A percentile compares a stretch with the other conserved stretches of the same genome.
These are phyloP conservation scores for Beauveria sp. DNA, from an alignment of 2,329 filamentous ascomycete genomes.

Conservation along the genomic window DNA sequence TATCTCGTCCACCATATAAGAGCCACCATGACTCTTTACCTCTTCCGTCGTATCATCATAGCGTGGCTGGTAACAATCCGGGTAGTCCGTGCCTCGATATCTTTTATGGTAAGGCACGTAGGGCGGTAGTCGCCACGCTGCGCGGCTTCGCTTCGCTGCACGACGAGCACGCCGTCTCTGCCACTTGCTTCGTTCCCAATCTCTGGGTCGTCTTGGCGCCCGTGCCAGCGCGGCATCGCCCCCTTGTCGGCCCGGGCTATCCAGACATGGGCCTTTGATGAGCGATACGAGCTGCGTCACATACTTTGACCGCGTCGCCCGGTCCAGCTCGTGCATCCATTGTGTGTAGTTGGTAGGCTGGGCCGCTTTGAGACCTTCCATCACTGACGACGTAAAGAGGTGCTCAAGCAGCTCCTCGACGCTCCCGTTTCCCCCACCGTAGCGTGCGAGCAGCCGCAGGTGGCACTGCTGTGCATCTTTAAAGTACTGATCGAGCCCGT, in stretches of 20 bases:
- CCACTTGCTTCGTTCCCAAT: not conserved
- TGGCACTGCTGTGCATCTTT: not conserved
- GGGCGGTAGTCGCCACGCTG: not conserved
- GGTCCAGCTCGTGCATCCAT: not conserved
- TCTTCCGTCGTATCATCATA: not conserved
- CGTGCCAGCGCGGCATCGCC: not conserved
- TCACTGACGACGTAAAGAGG: slow-evolving; percentile 5
- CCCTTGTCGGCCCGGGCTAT: too few species aligned
- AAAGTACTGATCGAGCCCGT: not conserved
- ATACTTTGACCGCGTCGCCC: not conserved
- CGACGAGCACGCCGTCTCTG: not conserved
- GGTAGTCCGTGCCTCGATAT: not conserved
- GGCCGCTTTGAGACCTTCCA: not conserved
- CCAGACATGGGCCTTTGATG: not conserved
- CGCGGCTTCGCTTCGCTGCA: not conserved
- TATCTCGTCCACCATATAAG: not conserved
- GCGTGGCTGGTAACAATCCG: not conserved
- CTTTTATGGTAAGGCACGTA: not conserved
- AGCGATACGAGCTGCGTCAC: not conserved
- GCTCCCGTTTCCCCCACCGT: not conserved
- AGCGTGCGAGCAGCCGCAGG: slow-evolving; percentile 5
- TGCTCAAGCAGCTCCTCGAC: slow-evolving; percentile 10
- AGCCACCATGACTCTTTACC: not conserved
- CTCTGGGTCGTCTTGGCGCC: not conserved
- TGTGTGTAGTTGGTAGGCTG: not conserved